Evolutionary conservation across 148 eudicot genomes (phyloP), one percentile per base, ranked within the genome.

Genomic region (Dianthus caryophyllus): DNA sequence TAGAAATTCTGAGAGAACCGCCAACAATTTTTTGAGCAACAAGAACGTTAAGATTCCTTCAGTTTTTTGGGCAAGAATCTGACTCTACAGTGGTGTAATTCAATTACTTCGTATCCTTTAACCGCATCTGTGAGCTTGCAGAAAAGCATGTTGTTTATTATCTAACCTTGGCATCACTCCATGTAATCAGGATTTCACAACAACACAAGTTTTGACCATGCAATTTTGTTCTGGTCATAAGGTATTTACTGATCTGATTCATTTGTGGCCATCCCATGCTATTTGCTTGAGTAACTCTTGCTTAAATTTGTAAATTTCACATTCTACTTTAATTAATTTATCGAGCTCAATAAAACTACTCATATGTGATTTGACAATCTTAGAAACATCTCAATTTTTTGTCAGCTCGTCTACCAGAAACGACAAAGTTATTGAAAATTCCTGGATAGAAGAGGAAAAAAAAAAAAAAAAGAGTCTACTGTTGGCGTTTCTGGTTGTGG

Each of bases 121-220:
- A 48, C n/a, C 50, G 7, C 41, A 50, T 12, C 39, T n/a, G 33
- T 56, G 57, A 43, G 33, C 1, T 38, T 63, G 14, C 12, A 10
- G 25, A 63, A 24, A 44, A 18, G 26, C 24, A 69, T 59, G 21
- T 53, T 52, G 64, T 25, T 39, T 57, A 27, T 64, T 53, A 21
- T 43, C 63, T 63, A 39, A 72, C 61, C 71, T 73, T 36, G 81
- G 38, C 66, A 71, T 61, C 41, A 15, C 29, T 26, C 30, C n/a
- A 29, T 78, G 52, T 68, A 17, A 72, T 30, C 81, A 93, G 98
- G 98, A 93, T 51, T 70, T 87, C 25, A 93, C 96, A 30, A 89
- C 77, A 11, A 79, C 70, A 74, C 80, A 86, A 79, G 90, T 89
- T 49, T 80, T 93, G 87, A 93, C 96, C 8, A 93, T 93, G 98